Percentiles rank a stretch among this genome's conserved stretches.
Conservation (phyloP, 148 eudicot genomes). For the Diospyros lotus region DNA sequence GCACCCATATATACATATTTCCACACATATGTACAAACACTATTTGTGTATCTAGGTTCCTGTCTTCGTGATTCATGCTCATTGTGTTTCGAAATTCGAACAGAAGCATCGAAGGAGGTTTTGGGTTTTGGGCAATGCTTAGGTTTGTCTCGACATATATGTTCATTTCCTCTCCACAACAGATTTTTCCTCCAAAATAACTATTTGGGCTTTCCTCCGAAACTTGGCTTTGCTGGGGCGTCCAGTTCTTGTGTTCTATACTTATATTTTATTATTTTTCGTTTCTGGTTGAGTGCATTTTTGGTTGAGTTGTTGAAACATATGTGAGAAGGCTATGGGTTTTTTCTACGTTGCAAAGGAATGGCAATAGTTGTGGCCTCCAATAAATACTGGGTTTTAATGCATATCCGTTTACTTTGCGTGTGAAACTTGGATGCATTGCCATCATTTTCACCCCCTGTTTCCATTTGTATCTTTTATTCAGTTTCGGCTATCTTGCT, state of each 20-base stretch:
- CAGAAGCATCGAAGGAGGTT: constrained; percentile 36
- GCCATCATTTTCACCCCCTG: constrained; percentile 9
- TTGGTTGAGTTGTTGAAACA: constrained; percentile 20
- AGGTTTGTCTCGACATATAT: constrained; percentile 33
- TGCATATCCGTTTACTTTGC: constrained; percentile 24
- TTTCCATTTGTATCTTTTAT: not conserved
- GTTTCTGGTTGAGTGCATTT: constrained; percentile 16
- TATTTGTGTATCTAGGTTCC: constrained; percentile 7
- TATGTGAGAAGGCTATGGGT: constrained; percentile 13
- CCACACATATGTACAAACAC: not conserved
- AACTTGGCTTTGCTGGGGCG: not conserved
- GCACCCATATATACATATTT: too few relatives aligned
- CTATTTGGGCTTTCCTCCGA: constrained; percentile 2
- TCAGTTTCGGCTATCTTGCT: constrained; percentile 21
- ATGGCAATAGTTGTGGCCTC: constrained; percentile 22
- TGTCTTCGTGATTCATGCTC: constrained; percentile 19
- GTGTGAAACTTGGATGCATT: constrained; percentile 26
- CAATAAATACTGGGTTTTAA: constrained; percentile 14
- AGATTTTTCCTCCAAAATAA: constrained; percentile 1
- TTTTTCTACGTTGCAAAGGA: constrained; percentile 17
- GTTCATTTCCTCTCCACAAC: constrained; percentile 13
- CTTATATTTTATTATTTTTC: not conserved
- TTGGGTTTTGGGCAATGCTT: constrained; percentile 24
- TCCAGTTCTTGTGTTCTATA: not conserved
- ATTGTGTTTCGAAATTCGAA: constrained; percentile 36